These are phyloP conservation scores for Citrus trifoliata DNA, from an alignment of 345 rosid genomes.

Conservation along the genomic window DNA sequence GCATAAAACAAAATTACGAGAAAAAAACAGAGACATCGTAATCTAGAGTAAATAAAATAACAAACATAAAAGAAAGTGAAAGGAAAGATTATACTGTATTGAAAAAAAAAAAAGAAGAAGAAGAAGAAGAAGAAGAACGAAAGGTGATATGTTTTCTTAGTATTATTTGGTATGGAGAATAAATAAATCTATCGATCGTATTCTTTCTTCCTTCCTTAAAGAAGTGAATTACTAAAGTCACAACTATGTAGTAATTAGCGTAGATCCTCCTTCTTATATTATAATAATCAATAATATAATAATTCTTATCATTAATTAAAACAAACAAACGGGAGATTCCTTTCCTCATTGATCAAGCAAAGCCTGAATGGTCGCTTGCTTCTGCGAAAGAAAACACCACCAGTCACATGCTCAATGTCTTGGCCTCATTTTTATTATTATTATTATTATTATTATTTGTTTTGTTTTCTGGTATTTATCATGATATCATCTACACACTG, in stretches of 20 bases:
- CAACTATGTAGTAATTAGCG: no score
- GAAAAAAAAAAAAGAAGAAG: rapidly evolving
- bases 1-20: no score
- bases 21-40: no score
- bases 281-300: no score
- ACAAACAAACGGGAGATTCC: neutral
- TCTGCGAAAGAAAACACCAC: neutral
- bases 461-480: neutral
- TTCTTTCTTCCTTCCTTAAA: neutral
- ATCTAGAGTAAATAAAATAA: no score
- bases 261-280: no score
- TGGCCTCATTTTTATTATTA: neutral
- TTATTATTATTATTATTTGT: neutral
- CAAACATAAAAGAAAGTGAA: no score
- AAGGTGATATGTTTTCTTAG: no score
- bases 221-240: neutral
- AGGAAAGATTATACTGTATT: no score
- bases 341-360: neutral
- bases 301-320: no score
- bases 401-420: neutral
- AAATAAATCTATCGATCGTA: no score
- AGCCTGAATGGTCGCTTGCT: neutral
- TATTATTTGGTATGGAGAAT: neutral
- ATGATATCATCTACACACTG: neutral
- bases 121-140: no score